Conservation (phyloP, 148 eudicot species). For the Arctostaphylos glauca region DNA sequence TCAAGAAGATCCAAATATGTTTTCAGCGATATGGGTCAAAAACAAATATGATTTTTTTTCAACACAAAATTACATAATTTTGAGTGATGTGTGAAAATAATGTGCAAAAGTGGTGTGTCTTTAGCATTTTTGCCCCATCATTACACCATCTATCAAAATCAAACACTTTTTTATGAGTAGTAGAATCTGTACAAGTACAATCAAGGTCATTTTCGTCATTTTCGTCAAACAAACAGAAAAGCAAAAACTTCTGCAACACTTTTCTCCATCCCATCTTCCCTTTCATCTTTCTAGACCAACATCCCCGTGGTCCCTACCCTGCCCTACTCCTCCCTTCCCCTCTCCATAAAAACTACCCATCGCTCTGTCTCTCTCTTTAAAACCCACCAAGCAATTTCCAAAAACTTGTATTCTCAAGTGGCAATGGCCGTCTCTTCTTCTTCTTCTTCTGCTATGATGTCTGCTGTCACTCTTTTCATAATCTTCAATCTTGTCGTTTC, state of each 20-base stretch:
- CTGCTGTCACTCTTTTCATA: background rate
- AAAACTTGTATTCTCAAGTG: background rate
- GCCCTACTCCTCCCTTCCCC: background rate
- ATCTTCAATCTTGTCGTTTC: constrained; percentile 5
- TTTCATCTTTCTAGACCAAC: constrained; percentile 32
- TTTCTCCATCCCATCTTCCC: constrained; percentile 10
- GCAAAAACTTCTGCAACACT: constrained; percentile 30
- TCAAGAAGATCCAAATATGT: too few relatives aligned
- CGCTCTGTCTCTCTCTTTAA: background rate
- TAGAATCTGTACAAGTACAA: background rate
- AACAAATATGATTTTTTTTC: too few relatives aligned
- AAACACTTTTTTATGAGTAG: background rate
- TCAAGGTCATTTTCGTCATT: constrained; percentile 13
- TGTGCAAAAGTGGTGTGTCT: too few relatives aligned
- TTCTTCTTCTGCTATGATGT: background rate
- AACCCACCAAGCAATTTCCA: background rate
- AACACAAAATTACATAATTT: too few relatives aligned
- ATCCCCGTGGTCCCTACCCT: constrained; percentile 11
- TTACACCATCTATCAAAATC: background rate
- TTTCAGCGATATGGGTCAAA: too few relatives aligned
- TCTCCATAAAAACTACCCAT: constrained; percentile 11
- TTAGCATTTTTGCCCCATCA: too few relatives aligned
- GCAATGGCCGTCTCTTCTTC: constrained; percentile 12
- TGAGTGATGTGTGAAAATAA: too few relatives aligned
- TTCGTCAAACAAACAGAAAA: background rate